These are phyloP conservation scores for Tinospora cordifolia DNA, from an alignment of 164 flowering plant species.

Conservation along the genomic window DNA sequence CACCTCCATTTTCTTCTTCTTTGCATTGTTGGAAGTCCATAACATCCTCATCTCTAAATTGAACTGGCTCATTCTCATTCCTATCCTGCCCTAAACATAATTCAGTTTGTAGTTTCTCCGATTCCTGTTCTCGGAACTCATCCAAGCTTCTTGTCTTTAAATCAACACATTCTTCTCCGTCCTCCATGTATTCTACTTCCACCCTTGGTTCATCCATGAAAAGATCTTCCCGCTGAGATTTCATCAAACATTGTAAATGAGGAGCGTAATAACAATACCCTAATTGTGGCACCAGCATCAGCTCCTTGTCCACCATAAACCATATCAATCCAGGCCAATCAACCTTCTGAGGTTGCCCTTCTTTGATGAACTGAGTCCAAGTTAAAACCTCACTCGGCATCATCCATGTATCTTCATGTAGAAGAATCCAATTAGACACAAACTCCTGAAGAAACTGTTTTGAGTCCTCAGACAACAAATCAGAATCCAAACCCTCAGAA, in stretches of 20 bases:
- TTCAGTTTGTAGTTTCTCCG: constrained; percentile 32
- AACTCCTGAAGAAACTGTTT: constrained; percentile 44
- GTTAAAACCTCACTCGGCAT: constrained; percentile 54
- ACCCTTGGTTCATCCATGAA: constrained; percentile 25
- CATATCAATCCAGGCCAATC: constrained; percentile 79
- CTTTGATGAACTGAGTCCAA: constrained; percentile 38
- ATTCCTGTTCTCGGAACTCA: constrained; percentile 18
- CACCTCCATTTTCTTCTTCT: constrained; percentile 25
- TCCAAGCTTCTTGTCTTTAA: constrained; percentile 13
- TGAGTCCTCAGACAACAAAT: constrained; percentile 28
- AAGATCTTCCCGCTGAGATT: constrained; percentile 40
- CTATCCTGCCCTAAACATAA: constrained; percentile 40
- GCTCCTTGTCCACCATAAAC: constrained; percentile 92
- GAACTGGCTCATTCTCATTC: constrained; percentile 20
- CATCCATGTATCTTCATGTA: constrained; percentile 77
- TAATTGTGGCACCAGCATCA: constrained; percentile 27
- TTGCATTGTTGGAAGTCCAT: constrained; percentile 42
- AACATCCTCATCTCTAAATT: constrained; percentile 22
- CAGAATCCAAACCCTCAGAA: constrained; percentile 22
- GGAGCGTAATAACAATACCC: constrained; percentile 51
- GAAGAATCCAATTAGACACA: constrained; percentile 66
- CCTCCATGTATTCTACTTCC: constrained; percentile 19
- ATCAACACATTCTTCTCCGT: constrained; percentile 14
- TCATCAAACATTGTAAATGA: constrained; percentile 74
- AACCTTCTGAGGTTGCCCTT: constrained; percentile 65